Conservation (phyloP, 2,329 filamentous ascomycete genomes). For the Polychaeton citri region DNA sequence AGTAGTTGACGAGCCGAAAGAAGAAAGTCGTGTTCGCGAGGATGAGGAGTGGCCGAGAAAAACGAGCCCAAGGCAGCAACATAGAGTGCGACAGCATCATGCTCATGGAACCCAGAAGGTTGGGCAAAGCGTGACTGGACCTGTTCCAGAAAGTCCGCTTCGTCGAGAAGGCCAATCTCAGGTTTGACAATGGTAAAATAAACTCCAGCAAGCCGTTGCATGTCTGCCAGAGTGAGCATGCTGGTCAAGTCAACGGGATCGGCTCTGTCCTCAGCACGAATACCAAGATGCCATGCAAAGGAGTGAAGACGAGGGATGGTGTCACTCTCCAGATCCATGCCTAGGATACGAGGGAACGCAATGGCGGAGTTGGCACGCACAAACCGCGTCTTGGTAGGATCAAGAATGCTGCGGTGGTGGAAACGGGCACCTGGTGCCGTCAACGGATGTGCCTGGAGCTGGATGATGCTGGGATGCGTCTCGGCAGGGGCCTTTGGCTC, state of each 20-base stretch:
- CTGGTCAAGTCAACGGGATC: constrained; percentile 12
- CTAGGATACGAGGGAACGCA: constrained; percentile 41
- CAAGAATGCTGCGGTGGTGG: constrained; percentile 22
- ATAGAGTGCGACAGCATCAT: constrained; percentile 39
- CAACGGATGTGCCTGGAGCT: constrained; percentile 20
- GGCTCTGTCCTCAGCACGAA: constrained; percentile 15
- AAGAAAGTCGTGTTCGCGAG: constrained; percentile 33
- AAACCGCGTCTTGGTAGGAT: constrained; percentile 22
- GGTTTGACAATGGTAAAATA: constrained; percentile 42
- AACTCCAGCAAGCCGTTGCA: constrained; percentile 19
- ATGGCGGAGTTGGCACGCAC: constrained; percentile 30
- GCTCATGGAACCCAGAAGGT: constrained; percentile 17
- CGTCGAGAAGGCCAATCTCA: constrained; percentile 37
- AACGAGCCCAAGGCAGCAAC: constrained; percentile 43
- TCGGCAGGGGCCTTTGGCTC: constrained; percentile 3
- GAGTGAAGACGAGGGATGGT: constrained; percentile 41
- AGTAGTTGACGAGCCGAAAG: constrained; percentile 34
- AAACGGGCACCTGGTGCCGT: constrained; percentile 22
- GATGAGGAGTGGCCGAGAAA: constrained; percentile 33
- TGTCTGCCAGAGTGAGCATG: constrained; percentile 16
- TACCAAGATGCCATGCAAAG: constrained; percentile 42
- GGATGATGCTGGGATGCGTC: constrained; percentile 14
- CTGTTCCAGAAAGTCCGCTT: constrained; percentile 18
- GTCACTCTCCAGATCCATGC: constrained; percentile 40
- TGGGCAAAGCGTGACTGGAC: constrained; percentile 14